Conservation (phyloP, 345 rosid genomes). For the Heritiera fomes region DNA sequence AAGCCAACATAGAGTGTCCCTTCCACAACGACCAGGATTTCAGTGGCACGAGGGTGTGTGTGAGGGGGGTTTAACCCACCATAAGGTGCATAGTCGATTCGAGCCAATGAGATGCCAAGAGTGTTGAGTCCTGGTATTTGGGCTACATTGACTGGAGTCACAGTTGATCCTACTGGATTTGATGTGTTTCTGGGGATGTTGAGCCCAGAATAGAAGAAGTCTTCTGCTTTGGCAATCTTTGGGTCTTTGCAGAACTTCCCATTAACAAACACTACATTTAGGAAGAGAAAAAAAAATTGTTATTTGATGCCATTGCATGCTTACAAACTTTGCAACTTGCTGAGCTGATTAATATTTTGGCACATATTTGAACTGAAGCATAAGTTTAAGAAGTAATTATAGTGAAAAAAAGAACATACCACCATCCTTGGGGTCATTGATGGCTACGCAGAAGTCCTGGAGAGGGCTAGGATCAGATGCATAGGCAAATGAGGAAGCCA, state of each 20-base stretch:
- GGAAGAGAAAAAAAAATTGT: not conserved
- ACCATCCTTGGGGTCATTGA: conserved; percentile 13
- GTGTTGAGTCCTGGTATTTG: conserved; percentile 35
- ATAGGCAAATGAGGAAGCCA: conserved; percentile 3
- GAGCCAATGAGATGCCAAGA: conserved; percentile 29
- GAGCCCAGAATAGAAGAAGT: conserved; percentile 30
- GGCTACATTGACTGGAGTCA: conserved; percentile 11
- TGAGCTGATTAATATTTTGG: not conserved
- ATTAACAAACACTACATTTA: conserved; percentile 36
- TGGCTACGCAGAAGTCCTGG: conserved; percentile 37
- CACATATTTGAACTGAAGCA: too few species aligned
- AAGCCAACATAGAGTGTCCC: conserved; percentile 34
- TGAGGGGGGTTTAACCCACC: conserved; percentile 28
- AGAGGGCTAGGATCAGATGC: conserved; percentile 35
- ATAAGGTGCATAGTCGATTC: conserved; percentile 30
- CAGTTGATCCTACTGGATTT: conserved; percentile 28
- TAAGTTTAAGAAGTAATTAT: too few species aligned
- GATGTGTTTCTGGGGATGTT: conserved; percentile 21
- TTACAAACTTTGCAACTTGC: too few species aligned
- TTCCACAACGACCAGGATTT: conserved; percentile 22
- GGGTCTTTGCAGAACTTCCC: conserved; percentile 46
- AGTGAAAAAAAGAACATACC: not conserved
- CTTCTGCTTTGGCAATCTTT: conserved; percentile 23
- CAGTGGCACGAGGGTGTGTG: conserved; percentile 30
- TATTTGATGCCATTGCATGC: not conserved